Base-by-base conservation (phyloP, 495 filamentous ascomycete genomes). In the Penicillium lagena region DNA sequence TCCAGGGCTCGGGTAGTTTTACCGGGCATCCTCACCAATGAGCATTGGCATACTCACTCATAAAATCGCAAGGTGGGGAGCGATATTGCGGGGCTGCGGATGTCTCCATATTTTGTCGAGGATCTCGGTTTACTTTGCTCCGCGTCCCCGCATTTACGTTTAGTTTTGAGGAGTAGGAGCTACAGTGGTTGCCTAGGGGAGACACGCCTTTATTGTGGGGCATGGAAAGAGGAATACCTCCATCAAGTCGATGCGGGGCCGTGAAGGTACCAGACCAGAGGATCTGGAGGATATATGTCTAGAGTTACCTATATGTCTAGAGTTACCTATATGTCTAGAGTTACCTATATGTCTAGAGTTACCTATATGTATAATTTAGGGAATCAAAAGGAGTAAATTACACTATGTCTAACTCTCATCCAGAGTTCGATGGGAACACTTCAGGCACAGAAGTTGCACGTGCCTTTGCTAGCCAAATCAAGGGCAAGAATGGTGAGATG, bases 341-440 rank as follows among this genome's bases (percentile, higher is more conserved):
- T n/a, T n/a, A n/a, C n/a, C n/a, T 22, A 22, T 22, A 22, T 22
- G 22, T 4, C 3, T 22, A 4, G 22, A 22, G 2, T 22, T 22
- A 22, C 22, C 2, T 0, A 22, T 22, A 22, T 22, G 22, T 22
- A 4, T 22, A 22, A 22, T 6, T 22, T 4, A 22, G 22, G 4
- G 22, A 22, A 22, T 22, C 22, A 22, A 22, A 17, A 22, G 22
- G 22, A 22, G 22, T 22, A 22, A 6, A 22, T 22, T 22, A 22
- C 22, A 22, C 22, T 0, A 50, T 54, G 46, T 22, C 51, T 34
- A 40, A 35, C 9, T 46, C 42, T 64, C 66, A 73, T 35, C 37
- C 68, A 12, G 61, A 70, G 12, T 76, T 68, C 51, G 64, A 67
- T 15, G 62, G 68, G 29, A 58, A 46, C 14, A 74, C 71, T 1